Evolutionary conservation across 1,139 yeast genomes (phyloP), one percentile per base, ranked within the genome.

Genomic region (Geotrichum candidum): DNA sequence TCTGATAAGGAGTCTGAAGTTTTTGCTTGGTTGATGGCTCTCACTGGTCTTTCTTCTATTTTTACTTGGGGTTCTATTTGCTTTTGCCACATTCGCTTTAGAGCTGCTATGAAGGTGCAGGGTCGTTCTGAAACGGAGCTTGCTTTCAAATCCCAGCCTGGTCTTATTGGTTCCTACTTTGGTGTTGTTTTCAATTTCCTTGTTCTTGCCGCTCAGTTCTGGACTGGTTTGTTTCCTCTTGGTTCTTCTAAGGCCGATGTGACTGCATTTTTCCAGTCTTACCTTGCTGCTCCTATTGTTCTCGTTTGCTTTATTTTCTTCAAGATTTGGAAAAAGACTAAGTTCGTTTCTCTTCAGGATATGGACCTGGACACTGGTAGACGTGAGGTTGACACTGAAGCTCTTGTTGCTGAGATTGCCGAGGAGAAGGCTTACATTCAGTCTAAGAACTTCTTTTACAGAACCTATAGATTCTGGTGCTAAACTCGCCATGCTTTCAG

Each of bases 41-140:
- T 91, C 57, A 87, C 96, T 18, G 95, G 96, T 63, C 82, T 90
- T 66, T 87, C 95, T 54, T 86, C 96, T 1, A 79, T 90, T 63
- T 89, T 90, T 74, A 88, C 95, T 6, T 90, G 96, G 96, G 84
- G 84, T 51, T 84, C 92, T 23, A 88, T 90, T 69, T 84, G 87
- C 71, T 71, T 87, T 61, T 85, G 90, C 68, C 96, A 86, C 68
- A 78, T 90, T 64, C 82, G 96, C 73, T 89, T 90, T 77, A 85
- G 97, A 78, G 74, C 80, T 60, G 96, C 96, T 1, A 80, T 90
- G 78, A 74, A 75, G 52, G 81, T 71, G 11, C 88, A 87, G 75
- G 90, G 90, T 62, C 82, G 88, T 74, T 77, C 80, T 35, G 75
- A 83, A 18, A 81, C 80, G 59, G 96, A 90, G 73, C 78, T 90